Evolutionary conservation across 306 rosid genomes (phyloP).

Genomic region (Senna tora): DNA sequence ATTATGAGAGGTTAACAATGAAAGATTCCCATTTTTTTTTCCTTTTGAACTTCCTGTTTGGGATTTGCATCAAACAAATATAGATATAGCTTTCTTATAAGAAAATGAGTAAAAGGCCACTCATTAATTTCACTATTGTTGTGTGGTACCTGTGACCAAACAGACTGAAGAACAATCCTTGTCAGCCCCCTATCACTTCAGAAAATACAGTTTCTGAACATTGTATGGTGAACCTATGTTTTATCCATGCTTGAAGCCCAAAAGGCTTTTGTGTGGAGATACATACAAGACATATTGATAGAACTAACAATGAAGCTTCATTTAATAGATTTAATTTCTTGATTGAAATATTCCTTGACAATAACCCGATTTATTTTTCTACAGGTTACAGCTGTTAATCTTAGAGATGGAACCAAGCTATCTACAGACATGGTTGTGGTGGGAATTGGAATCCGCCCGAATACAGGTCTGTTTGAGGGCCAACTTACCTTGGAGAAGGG

Average conservation of each 20-base stretch:
- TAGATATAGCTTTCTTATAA: neutral
- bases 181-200: neutral
- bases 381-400: conserved; percentile 87
- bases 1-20: conserved; percentile 16
- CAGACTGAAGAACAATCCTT: neutral
- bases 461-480: conserved; percentile 92
- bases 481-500: conserved; percentile 97
- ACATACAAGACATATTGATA: neutral
- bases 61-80: conserved; percentile 1
- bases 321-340: neutral
- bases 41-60: no score
- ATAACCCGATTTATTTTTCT: conserved; percentile 20
- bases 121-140: conserved; percentile 14
- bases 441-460: conserved; percentile 99
- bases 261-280: neutral
- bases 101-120: conserved; percentile 1
- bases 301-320: neutral
- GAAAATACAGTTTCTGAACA: neutral
- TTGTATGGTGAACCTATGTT: neutral
- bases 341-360: neutral
- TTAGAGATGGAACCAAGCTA: conserved; percentile 74
- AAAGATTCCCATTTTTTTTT: neutral
- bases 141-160: neutral
- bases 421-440: conserved; percentile 89
- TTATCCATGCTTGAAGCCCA: neutral